A percentile compares a stretch with the other conserved stretches of the same genome.
Evolutionary conservation across 495 filamentous ascomycete genomes (phyloP).

Genomic region (Cryomyces minteri): DNA sequence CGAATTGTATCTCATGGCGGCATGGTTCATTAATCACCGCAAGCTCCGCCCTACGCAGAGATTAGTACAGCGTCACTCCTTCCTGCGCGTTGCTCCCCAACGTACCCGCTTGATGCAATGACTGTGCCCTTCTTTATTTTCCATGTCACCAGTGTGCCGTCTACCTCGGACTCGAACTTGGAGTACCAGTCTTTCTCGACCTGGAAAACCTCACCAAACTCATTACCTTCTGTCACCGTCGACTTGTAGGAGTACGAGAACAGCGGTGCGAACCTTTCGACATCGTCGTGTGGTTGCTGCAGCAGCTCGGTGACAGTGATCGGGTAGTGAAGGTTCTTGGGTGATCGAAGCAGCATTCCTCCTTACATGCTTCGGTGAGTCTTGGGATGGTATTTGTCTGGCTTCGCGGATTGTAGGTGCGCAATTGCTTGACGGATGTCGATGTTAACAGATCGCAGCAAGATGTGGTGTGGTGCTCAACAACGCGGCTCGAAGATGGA

Average conservation of each 20-base stretch:
- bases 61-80: background rate
- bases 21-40: slow-evolving; percentile 81
- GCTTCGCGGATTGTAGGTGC: no score
- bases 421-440: no score
- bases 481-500: no score
- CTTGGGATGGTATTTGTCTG: no score
- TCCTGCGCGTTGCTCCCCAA: background rate
- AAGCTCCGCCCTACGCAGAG: slow-evolving; percentile 26
- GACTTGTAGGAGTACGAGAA: slow-evolving; percentile 74
- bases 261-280: slow-evolving; percentile 56
- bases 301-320: slow-evolving; percentile 83
- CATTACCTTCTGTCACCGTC: slow-evolving; percentile 53
- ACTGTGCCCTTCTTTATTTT: slow-evolving; percentile 52
- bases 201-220: slow-evolving; percentile 42
- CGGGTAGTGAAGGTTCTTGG: slow-evolving; percentile 62
- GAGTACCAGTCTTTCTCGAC: slow-evolving; percentile 54
- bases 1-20: slow-evolving; percentile 76
- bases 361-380: background rate
- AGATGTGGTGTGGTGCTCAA: no score
- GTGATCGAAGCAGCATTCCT: slow-evolving; percentile 29
- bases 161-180: slow-evolving; percentile 63
- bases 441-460: no score
- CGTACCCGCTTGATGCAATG: slow-evolving; percentile 22
- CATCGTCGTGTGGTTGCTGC: slow-evolving; percentile 50
- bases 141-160: slow-evolving; percentile 63